phyloP scores from a whole-genome alignment of 1,284 basidiomycete genomes.

The Mycena sp. region DNA sequence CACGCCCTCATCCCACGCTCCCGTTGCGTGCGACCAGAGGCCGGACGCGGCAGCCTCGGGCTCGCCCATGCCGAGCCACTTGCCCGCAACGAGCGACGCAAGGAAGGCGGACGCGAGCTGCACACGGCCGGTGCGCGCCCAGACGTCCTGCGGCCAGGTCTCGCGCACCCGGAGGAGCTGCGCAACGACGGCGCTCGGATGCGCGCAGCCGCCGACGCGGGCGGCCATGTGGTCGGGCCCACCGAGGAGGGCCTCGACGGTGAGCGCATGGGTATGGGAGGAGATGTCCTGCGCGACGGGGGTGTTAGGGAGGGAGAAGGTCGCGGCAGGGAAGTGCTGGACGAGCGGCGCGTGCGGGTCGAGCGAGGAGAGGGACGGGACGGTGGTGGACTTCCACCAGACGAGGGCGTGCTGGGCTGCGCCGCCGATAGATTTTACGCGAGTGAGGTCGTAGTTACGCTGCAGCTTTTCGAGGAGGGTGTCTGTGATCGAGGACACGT shows the following conservation, averaged over 20 bases:
- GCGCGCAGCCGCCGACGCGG: slow-evolving; percentile 75
- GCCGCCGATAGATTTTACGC: slow-evolving; percentile 78
- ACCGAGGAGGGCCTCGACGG: slow-evolving; percentile 76
- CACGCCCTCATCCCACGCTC: slow-evolving; percentile 81
- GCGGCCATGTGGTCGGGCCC: slow-evolving; percentile 79
- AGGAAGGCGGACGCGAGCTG: slow-evolving; percentile 80
- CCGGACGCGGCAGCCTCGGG: slow-evolving; percentile 81
- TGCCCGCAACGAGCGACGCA: slow-evolving; percentile 73
- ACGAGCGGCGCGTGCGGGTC: slow-evolving; percentile 73
- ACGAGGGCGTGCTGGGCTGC: slow-evolving; percentile 80
- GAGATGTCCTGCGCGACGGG: slow-evolving; percentile 82
- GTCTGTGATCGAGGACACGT: slow-evolving; percentile 54
- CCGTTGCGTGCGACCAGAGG: slow-evolving; percentile 72
- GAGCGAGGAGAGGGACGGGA: slow-evolving; percentile 70
- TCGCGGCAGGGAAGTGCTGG: slow-evolving; percentile 70
- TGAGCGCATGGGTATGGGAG: slow-evolving; percentile 76
- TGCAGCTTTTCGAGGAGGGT: slow-evolving; percentile 77
- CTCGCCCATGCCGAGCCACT: slow-evolving; percentile 76
- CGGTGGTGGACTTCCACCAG: slow-evolving; percentile 81
- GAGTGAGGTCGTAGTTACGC: slow-evolving; percentile 69
- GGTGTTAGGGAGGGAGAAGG: slow-evolving; percentile 79
- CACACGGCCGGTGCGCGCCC: slow-evolving; percentile 72
- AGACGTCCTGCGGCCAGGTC: slow-evolving; percentile 75
- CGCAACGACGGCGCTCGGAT: slow-evolving; percentile 72
- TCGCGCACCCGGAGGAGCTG: slow-evolving; percentile 77